Evolutionary conservation across 2,329 filamentous ascomycete genomes (phyloP).

Genomic region (Zymoseptoria passerinii): DNA sequence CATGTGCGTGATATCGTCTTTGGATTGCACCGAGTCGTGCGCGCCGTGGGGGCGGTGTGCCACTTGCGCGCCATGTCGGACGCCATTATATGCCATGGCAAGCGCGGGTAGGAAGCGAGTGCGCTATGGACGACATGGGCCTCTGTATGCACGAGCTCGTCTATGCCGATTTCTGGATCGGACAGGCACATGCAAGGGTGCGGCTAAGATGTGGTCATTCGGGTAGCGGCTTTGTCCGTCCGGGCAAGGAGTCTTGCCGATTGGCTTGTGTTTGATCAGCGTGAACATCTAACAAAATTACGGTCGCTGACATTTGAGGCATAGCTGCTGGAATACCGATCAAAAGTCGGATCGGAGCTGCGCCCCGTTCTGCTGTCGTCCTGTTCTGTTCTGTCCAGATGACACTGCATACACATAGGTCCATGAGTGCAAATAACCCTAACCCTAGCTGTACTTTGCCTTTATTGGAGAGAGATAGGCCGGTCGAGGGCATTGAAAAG

Average conservation of each 20-base stretch:
- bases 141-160: slow-evolving; percentile 1
- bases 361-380: too few species aligned
- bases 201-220: background rate
- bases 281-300: too few species aligned
- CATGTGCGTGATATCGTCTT: slow-evolving; percentile 12
- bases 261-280: background rate
- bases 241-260: background rate
- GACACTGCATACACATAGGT: too few species aligned
- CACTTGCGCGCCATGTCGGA: slow-evolving; percentile 18
- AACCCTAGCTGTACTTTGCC: too few species aligned
- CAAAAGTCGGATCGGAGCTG: too few species aligned
- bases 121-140: slow-evolving; percentile 9
- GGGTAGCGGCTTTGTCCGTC: too few species aligned
- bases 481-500: too few species aligned
- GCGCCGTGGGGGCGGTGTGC: slow-evolving; percentile 20
- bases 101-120: background rate
- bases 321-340: too few species aligned
- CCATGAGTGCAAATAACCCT: too few species aligned
- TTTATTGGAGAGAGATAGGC: too few species aligned
- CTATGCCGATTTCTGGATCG: background rate
- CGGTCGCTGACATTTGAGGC: too few species aligned
- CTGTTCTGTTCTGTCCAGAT: too few species aligned
- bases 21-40: slow-evolving; percentile 37
- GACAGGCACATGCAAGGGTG: background rate
- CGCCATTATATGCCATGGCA: slow-evolving; percentile 19